phyloP scores from a whole-genome alignment of 2,329 filamentous ascomycete species.

The Scopulariopsis brevicaulis region DNA sequence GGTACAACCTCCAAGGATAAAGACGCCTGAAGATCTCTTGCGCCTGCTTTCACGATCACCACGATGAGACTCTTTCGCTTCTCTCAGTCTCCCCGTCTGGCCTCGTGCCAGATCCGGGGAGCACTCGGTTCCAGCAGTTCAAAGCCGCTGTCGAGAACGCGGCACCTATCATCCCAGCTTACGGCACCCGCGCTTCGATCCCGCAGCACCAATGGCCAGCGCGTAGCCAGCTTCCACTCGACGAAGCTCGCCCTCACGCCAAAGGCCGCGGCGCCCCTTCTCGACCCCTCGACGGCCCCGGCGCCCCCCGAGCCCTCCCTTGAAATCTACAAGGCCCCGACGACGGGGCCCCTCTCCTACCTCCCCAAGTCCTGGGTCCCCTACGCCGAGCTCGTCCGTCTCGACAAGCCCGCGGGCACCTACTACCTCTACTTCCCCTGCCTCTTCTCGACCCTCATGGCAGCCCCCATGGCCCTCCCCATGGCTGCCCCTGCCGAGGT shows the following conservation, averaged over 20 bases:
- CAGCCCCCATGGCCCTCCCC: conserved; percentile 56
- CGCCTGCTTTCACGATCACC: not conserved
- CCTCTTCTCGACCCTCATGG: conserved; percentile 72
- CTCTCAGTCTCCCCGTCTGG: not conserved
- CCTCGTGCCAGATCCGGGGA: not conserved
- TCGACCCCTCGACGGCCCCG: not conserved
- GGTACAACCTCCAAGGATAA: not conserved
- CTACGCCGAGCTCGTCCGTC: conserved; percentile 70
- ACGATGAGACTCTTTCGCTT: not conserved
- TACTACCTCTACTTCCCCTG: conserved; percentile 83
- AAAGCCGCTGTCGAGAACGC: not conserved
- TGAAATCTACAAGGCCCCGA: conserved; percentile 53
- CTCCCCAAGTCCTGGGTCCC: conserved; percentile 63
- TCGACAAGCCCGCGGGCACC: conserved; percentile 72
- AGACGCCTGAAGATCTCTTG: not conserved
- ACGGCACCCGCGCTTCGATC: not conserved
- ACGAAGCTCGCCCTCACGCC: conserved; percentile 1
- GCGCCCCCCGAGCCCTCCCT: conserved; percentile 6
- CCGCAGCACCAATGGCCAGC: not conserved
- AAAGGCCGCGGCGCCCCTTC: not conserved
- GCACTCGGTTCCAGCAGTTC: not conserved
- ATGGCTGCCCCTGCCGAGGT: conserved; percentile 49
- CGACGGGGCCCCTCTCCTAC: conserved; percentile 55
- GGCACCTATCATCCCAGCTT: not conserved
- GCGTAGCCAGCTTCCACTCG: not conserved